phyloP scores from a whole-genome alignment of 441 rosid species.

The Cnidoscolus chayamansa region DNA sequence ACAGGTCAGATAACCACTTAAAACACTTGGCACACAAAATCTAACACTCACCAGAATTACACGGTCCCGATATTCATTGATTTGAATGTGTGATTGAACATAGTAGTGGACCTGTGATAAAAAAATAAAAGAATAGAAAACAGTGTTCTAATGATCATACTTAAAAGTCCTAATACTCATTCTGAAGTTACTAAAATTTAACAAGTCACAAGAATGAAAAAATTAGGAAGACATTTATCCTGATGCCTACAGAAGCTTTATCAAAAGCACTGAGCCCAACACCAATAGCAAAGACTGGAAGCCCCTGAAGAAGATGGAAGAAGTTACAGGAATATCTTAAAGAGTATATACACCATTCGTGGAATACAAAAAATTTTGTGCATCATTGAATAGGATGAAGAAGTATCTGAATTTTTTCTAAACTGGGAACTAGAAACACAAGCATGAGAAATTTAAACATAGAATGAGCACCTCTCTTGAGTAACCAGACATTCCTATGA shows the following conservation, averaged over 20 bases:
- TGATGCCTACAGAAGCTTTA: slow-evolving; percentile 89
- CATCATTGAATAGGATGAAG: not conserved
- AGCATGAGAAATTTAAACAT: slow-evolving; percentile 17
- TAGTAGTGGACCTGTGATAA: slow-evolving; percentile 70
- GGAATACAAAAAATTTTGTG: slow-evolving; percentile 8
- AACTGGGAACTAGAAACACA: slow-evolving; percentile 17
- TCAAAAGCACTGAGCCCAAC: slow-evolving; percentile 84
- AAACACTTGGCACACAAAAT: slow-evolving; percentile 12
- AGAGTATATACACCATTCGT: not conserved
- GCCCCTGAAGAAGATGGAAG: slow-evolving; percentile 55
- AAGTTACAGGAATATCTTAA: slow-evolving; percentile 3
- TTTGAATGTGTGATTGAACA: slow-evolving; percentile 91
- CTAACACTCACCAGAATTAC: slow-evolving; percentile 65
- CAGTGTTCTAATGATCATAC: slow-evolving; percentile 8
- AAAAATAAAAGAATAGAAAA: slow-evolving; percentile 15
- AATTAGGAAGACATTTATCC: not conserved
- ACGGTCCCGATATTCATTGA: slow-evolving; percentile 88
- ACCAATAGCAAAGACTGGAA: slow-evolving; percentile 80
- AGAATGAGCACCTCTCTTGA: slow-evolving; percentile 68
- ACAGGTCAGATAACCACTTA: slow-evolving; percentile 17
- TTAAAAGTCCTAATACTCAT: not conserved
- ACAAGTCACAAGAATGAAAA: not conserved
- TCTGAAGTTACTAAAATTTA: not conserved
- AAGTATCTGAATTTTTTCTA: not conserved
- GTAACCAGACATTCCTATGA: slow-evolving; percentile 91